Evolutionary conservation across 1,284 basidiomycete species (phyloP).

Genomic region (Trichosporon inkin): DNA sequence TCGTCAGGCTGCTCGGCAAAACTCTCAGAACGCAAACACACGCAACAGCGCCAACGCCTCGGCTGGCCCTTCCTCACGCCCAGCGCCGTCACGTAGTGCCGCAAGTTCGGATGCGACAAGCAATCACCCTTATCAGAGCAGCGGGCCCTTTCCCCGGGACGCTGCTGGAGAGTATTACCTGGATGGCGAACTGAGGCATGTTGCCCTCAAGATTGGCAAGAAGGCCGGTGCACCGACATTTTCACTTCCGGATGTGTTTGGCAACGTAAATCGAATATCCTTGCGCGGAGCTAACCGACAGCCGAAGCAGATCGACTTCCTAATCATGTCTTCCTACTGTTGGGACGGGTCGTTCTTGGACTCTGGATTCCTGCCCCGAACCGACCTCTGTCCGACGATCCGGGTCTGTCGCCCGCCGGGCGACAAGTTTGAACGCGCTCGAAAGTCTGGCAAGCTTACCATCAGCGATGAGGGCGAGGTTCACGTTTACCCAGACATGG

Average conservation of each 20-base stretch:
- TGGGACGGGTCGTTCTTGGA: slow-evolving; percentile 40
- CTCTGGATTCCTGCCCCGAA: slow-evolving; percentile 28
- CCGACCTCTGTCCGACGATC: slow-evolving; percentile 34
- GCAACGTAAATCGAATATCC: slow-evolving; percentile 29
- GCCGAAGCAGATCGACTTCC: slow-evolving; percentile 37
- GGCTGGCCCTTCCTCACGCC: neutral
- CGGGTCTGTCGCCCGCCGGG: slow-evolving; percentile 24
- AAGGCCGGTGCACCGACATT: slow-evolving; percentile 29
- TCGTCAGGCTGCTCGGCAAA: slow-evolving; percentile 31
- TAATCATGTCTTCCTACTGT: slow-evolving; percentile 40
- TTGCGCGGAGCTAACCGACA: slow-evolving; percentile 1
- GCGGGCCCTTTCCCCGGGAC: slow-evolving; percentile 33
- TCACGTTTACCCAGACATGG: slow-evolving; percentile 39
- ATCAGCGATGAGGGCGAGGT: slow-evolving; percentile 34
- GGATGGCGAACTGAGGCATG: slow-evolving; percentile 43
- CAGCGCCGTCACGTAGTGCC: neutral
- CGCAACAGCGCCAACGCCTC: neutral
- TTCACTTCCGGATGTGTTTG: slow-evolving; percentile 30
- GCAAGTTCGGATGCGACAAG: neutral
- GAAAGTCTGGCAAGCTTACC: slow-evolving; percentile 35
- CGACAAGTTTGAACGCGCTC: neutral
- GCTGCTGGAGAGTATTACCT: slow-evolving; percentile 45
- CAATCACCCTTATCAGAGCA: slow-evolving; percentile 36
- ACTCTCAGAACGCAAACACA: neutral
- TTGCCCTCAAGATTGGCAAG: slow-evolving; percentile 27